phyloP scores from a whole-genome alignment of 805 yeast species.

The Wickerhamiella galacta region DNA sequence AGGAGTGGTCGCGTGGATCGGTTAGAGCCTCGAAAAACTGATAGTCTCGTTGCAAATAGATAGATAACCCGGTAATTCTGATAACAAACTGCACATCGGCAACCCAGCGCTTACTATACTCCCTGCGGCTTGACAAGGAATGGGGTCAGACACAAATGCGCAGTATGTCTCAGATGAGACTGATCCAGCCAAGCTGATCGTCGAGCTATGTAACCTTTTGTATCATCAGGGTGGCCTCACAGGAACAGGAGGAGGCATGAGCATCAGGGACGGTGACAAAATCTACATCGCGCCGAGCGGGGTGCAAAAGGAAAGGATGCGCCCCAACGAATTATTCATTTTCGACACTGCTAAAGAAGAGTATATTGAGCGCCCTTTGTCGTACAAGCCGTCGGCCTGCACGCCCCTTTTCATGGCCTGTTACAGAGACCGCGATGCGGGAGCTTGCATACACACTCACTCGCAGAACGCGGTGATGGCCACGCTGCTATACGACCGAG shows the following conservation, averaged over 20 bases:
- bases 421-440: slow-evolving; percentile 51
- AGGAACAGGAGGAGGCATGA: slow-evolving; percentile 93
- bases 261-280: slow-evolving; percentile 39
- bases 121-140: background rate
- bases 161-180: slow-evolving; percentile 26
- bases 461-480: slow-evolving; percentile 78
- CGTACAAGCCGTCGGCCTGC: slow-evolving; percentile 80
- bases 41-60: background rate
- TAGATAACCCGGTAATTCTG: too few species aligned
- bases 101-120: slow-evolving; percentile 9
- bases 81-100: slow-evolving; percentile 23
- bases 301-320: slow-evolving; percentile 79
- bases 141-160: slow-evolving; percentile 17
- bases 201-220: slow-evolving; percentile 61
- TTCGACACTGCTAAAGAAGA: slow-evolving; percentile 37
- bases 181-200: slow-evolving; percentile 75
- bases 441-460: slow-evolving; percentile 91
- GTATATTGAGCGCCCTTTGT: slow-evolving; percentile 43
- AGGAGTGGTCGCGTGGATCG: slow-evolving; percentile 32
- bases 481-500: slow-evolving; percentile 50
- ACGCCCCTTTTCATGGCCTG: slow-evolving; percentile 75
- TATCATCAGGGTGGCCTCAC: slow-evolving; percentile 81
- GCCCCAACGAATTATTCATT: slow-evolving; percentile 68
- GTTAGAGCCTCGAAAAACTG: background rate
- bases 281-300: slow-evolving; percentile 89